phyloP scores from a whole-genome alignment of 2,329 filamentous ascomycete species.

The Colletotrichum eleusines region DNA sequence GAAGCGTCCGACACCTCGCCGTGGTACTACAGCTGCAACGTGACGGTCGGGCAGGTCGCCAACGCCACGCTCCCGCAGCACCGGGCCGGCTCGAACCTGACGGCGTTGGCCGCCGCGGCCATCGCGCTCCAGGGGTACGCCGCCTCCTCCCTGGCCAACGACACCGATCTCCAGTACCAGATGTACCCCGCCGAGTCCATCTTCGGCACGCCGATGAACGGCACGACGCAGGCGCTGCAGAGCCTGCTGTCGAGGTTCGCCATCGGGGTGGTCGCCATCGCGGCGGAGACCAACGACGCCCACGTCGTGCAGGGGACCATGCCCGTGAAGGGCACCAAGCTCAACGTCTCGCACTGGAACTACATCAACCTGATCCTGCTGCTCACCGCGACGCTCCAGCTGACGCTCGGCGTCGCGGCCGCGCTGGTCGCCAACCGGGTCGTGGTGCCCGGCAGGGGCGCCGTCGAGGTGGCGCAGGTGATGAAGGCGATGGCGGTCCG shows the following conservation, averaged over 20 bases:
- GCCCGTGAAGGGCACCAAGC: constrained; percentile 49
- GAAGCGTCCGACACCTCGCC: constrained; percentile 52
- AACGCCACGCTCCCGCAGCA: constrained; percentile 54
- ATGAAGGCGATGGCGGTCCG: constrained; percentile 39
- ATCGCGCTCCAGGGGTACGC: constrained; percentile 58
- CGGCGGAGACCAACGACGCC: constrained; percentile 48
- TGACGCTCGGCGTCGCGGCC: constrained; percentile 45
- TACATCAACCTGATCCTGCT: constrained; percentile 50
- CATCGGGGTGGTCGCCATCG: constrained; percentile 51
- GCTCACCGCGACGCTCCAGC: constrained; percentile 49
- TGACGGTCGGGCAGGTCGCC: constrained; percentile 50
- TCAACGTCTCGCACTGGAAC: constrained; percentile 51
- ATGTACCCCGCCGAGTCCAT: constrained; percentile 57
- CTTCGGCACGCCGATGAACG: constrained; percentile 52
- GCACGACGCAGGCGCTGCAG: constrained; percentile 51
- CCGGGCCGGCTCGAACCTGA: constrained; percentile 51
- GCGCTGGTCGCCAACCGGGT: constrained; percentile 47
- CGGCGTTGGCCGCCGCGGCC: constrained; percentile 50
- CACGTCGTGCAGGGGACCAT: constrained; percentile 46
- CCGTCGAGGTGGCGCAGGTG: constrained; percentile 40
- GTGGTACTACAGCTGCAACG: constrained; percentile 58
- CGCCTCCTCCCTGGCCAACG: constrained; percentile 43
- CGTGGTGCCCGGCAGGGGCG: constrained; percentile 42
- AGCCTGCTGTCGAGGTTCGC: constrained; percentile 52
- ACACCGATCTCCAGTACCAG: constrained; percentile 50